Conservation (phyloP, 2,329 filamentous ascomycete genomes). For the Fusarium sp. region DNA sequence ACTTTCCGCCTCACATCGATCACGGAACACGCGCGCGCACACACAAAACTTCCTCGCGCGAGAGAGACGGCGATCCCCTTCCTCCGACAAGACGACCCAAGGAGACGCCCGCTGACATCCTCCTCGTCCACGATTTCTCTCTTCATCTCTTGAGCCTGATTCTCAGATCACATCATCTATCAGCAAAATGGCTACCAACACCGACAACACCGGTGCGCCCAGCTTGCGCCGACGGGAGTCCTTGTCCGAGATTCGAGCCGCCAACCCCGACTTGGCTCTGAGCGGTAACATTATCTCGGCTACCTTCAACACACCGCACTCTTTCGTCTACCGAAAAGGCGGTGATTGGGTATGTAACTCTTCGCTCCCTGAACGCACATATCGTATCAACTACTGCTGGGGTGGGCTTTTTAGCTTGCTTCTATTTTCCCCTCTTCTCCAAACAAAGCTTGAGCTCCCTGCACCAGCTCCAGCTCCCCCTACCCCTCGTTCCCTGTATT, state of each 20-base stretch:
- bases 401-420: slow-evolving; percentile 32
- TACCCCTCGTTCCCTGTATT: slow-evolving; percentile 16
- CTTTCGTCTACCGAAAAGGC: slow-evolving; percentile 70
- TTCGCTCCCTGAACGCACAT: slow-evolving; percentile 31
- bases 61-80: slow-evolving; percentile 38
- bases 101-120: slow-evolving; percentile 32
- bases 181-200: slow-evolving; percentile 34
- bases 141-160: slow-evolving; percentile 10
- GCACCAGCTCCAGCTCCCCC: slow-evolving; percentile 33
- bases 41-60: slow-evolving; percentile 5
- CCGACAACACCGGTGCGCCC: slow-evolving; percentile 25
- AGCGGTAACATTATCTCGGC: slow-evolving; percentile 78
- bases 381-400: slow-evolving; percentile 33
- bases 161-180: slow-evolving; percentile 10
- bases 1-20: slow-evolving; percentile 36
- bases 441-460: slow-evolving; percentile 36
- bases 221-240: slow-evolving; percentile 65
- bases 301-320: slow-evolving; percentile 74
- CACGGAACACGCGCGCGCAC: slow-evolving; percentile 37
- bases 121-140: slow-evolving; percentile 23
- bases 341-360: slow-evolving; percentile 71
- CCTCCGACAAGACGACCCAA: slow-evolving; percentile 35
- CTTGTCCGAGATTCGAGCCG: slow-evolving; percentile 68
- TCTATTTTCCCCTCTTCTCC: slow-evolving; percentile 40
- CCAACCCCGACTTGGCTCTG: slow-evolving; percentile 70